Conservation (phyloP, 345 rosid species). For the Aquilaria malaccensis region DNA sequence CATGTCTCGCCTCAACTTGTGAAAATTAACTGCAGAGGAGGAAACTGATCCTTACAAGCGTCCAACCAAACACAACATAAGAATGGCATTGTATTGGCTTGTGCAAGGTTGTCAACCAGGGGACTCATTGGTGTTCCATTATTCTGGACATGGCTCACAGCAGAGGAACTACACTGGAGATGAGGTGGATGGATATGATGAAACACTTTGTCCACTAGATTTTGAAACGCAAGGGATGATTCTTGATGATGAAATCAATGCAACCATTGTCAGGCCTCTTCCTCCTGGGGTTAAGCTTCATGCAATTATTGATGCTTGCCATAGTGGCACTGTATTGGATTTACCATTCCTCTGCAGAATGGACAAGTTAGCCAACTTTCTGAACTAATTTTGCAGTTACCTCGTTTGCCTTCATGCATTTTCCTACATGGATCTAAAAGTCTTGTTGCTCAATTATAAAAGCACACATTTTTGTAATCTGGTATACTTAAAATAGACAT, state of each 20-base stretch:
- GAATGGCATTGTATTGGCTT: constrained; percentile 72
- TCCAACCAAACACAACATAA: constrained; percentile 68
- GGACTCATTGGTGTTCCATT: constrained; percentile 83
- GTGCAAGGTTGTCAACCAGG: constrained; percentile 65
- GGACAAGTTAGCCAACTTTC: constrained; percentile 46
- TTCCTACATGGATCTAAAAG: too few species aligned
- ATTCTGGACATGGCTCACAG: constrained; percentile 86
- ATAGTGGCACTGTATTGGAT: constrained; percentile 85
- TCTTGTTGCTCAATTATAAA: too few species aligned
- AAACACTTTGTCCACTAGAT: constrained; percentile 80
- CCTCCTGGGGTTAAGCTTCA: constrained; percentile 87
- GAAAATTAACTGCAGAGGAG: constrained; percentile 52
- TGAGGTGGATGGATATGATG: constrained; percentile 83
- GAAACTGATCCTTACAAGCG: constrained; percentile 49
- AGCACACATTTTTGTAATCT: too few species aligned
- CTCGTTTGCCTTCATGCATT: too few species aligned
- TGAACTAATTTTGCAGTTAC: background rate
- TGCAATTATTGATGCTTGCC: constrained; percentile 85
- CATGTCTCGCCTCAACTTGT: background rate
- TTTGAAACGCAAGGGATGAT: constrained; percentile 69
- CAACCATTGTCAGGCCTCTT: constrained; percentile 66
- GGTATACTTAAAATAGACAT: too few species aligned
- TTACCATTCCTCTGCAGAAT: constrained; percentile 80
- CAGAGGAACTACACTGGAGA: constrained; percentile 53
- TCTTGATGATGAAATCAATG: constrained; percentile 82